These are phyloP conservation scores for Helotiales sp. DNA, from an alignment of 2,329 filamentous ascomycete genomes.

Conservation along the genomic window DNA sequence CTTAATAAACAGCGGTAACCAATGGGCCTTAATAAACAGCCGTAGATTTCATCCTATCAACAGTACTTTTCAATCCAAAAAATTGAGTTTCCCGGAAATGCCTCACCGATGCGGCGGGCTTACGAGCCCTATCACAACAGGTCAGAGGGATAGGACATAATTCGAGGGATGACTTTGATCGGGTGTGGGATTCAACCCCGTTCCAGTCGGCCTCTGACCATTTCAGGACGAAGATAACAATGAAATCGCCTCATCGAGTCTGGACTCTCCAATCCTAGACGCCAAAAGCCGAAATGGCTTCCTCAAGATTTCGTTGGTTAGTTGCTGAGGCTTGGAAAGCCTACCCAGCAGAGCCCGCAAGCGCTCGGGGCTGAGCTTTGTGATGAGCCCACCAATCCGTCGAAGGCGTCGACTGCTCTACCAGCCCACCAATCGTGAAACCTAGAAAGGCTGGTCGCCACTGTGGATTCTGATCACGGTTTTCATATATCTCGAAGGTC, in stretches of 20 bases:
- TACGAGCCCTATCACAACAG: neutral
- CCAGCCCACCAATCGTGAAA: neutral
- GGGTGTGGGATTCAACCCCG: neutral
- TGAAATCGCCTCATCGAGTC: neutral
- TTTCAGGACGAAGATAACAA: conserved; percentile 13
- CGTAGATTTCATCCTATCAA: neutral
- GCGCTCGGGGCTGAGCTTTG: conserved; percentile 9
- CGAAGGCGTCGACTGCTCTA: neutral
- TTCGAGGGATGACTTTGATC: neutral
- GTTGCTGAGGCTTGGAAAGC: neutral
- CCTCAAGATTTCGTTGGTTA: conserved; percentile 1
- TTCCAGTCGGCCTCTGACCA: neutral
- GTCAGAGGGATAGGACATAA: neutral
- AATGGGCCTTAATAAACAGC: too few relatives aligned
- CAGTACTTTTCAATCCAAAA: neutral
- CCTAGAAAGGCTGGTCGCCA: neutral
- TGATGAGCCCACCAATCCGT: conserved; percentile 2
- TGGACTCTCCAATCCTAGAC: neutral
- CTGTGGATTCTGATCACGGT: neutral
- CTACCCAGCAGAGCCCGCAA: conserved; percentile 7
- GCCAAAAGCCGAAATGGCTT: neutral
- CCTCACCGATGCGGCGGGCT: neutral
- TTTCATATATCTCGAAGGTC: neutral
- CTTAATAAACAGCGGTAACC: too few relatives aligned
- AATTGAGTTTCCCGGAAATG: neutral